These are phyloP conservation scores for Pseudocercospora cruenta DNA, from an alignment of 2,329 filamentous ascomycete species.

Conservation along the genomic window DNA sequence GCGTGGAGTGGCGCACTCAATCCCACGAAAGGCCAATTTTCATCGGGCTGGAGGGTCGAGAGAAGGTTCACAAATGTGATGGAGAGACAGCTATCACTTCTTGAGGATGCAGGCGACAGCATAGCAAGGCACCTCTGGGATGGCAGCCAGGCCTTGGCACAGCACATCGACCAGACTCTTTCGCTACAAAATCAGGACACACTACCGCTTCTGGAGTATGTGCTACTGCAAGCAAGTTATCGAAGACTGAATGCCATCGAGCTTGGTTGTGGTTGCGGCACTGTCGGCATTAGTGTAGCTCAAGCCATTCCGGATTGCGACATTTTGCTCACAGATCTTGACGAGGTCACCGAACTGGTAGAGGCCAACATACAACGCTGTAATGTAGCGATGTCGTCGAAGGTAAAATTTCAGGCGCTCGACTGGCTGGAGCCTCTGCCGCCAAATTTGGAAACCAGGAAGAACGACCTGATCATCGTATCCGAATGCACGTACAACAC, in stretches of 20 bases:
- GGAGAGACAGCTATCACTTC: conserved; percentile 54
- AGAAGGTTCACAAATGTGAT: conserved; percentile 54
- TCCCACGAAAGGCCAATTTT: conserved; percentile 40
- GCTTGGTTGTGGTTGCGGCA: conserved; percentile 69
- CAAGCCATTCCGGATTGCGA: conserved; percentile 56
- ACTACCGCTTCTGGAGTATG: conserved; percentile 43
- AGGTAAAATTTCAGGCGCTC: conserved; percentile 55
- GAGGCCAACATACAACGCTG: conserved; percentile 57
- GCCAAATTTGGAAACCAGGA: conserved; percentile 36
- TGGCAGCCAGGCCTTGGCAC: conserved; percentile 61
- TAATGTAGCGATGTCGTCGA: conserved; percentile 48
- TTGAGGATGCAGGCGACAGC: conserved; percentile 73
- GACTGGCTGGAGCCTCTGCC: conserved; percentile 66
- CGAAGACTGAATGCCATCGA: conserved; percentile 60
- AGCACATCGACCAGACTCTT: conserved; percentile 54
- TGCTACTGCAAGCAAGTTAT: conserved; percentile 44
- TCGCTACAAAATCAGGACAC: conserved; percentile 35
- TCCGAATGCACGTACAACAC: conserved; percentile 76
- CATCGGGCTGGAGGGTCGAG: conserved; percentile 58
- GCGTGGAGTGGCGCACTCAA: conserved; percentile 58
- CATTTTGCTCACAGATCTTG: conserved; percentile 66
- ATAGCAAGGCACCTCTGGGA: conserved; percentile 75
- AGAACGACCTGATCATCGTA: conserved; percentile 65
- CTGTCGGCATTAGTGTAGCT: conserved; percentile 67
- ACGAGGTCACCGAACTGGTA: conserved; percentile 65